Base-by-base conservation (phyloP, 257 asterid species). In the Capsicum baccatum region DNA sequence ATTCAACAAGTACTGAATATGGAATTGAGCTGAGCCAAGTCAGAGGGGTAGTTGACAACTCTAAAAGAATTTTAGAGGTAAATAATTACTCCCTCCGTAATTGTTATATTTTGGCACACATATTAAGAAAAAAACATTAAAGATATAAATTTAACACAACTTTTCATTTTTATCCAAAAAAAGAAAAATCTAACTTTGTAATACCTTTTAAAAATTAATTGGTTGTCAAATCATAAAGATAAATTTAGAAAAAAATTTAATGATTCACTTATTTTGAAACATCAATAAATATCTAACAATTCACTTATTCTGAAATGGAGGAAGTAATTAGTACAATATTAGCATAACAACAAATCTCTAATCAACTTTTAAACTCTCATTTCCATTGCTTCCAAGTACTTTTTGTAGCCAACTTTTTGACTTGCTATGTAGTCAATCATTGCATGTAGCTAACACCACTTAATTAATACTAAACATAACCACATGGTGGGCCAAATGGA, bases 11-110 rank as follows among this genome's bases (percentile, higher is more conserved):
- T 35, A 44, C 83, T 21, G 89, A 89, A 15, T 94, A 87, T 82
- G 85, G 92, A 66, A 89, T 94, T 47, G 92, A 91, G 26, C 8
- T 92, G 85, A 91, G 92, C 91, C 91, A 88, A 7, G 92, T 93
- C 35, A 85, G 98, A 79, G 98, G 97, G 58, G 92, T 88, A 14
- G 95, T 94, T 26, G 98, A 94, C 93, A 94, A 94, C 9, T 90
- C 97, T 37, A 91, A 86, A 21, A 88, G 93, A 85, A 92, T 93
- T 67, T 83, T 94, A 37, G 93, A 93, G 97, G 98, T 92, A 83
- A 69, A 15, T 68, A 68, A 37, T 68, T 10, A 10, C 5, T 58
- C 33, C 33, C 33, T 26, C 33, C 33, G 33, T 26, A 26, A 1
- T 26, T 26, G 2, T 26, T 26, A 26, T 2, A 26, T 26, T 26